phyloP scores from a whole-genome alignment of 2,329 filamentous ascomycete species.

The Xylaria sp. region DNA sequence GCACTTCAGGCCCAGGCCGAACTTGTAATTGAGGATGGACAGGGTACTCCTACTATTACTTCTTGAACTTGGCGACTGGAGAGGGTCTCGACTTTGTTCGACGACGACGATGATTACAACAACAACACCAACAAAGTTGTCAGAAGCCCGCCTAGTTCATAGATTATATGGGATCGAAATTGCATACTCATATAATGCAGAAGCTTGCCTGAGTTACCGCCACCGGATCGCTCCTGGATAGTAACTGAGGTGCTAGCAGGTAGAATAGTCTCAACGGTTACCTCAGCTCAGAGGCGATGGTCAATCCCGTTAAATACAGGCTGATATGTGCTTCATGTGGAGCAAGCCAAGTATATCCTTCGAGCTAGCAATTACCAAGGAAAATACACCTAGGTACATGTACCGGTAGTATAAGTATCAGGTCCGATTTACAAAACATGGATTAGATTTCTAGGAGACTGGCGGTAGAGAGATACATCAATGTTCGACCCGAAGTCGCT shows the following conservation, averaged over 20 bases:
- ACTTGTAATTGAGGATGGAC: conserved; percentile 59
- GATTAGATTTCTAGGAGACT: too few relatives aligned
- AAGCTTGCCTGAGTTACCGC: background rate
- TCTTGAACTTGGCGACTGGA: conserved; percentile 16
- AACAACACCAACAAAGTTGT: background rate
- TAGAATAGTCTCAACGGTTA: background rate
- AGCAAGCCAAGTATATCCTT: background rate
- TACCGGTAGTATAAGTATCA: background rate
- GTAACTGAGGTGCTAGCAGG: background rate
- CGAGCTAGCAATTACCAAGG: background rate
- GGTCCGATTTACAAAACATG: too few relatives aligned
- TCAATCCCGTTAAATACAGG: background rate
- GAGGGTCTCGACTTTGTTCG: background rate
- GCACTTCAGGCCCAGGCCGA: conserved; percentile 70
- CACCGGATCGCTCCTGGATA: background rate
- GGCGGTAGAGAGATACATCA: too few relatives aligned
- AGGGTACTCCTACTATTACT: conserved; percentile 40
- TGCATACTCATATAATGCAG: background rate
- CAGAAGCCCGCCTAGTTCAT: background rate
- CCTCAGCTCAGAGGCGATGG: background rate
- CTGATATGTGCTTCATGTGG: conserved; percentile 1
- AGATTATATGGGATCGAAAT: background rate
- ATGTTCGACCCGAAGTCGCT: too few relatives aligned
- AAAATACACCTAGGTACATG: background rate
- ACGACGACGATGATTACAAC: background rate